phyloP scores from a whole-genome alignment of 345 rosid species.

The Corchorus capsularis region DNA sequence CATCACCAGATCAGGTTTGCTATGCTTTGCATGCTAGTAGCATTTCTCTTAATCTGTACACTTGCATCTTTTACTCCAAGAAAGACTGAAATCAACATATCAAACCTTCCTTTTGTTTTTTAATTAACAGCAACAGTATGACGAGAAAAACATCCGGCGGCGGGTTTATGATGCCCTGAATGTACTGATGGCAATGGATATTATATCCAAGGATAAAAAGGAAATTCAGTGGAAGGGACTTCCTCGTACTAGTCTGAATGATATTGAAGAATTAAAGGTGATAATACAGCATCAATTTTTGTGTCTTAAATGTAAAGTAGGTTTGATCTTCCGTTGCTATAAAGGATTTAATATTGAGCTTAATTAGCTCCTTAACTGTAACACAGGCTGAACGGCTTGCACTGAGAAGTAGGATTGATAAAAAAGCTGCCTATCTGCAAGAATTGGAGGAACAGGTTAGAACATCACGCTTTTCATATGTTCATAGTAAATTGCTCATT shows the following conservation, averaged over 20 bases:
- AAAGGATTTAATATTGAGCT: conserved; percentile 25
- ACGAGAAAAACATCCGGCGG: conserved; percentile 96
- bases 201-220: conserved; percentile 94
- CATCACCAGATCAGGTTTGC: conserved; percentile 91
- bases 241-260: conserved; percentile 89
- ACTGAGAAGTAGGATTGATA: conserved; percentile 77
- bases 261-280: conserved; percentile 96
- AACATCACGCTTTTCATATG: conserved; percentile 14
- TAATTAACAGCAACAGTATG: conserved; percentile 83
- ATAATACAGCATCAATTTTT: conserved; percentile 20
- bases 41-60: background rate
- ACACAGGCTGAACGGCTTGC: conserved; percentile 71
- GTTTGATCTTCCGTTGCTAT: conserved; percentile 11
- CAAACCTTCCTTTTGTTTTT: conserved; percentile 12
- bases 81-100: conserved; percentile 3
- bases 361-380: conserved; percentile 22
- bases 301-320: conserved; percentile 13
- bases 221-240: conserved; percentile 99
- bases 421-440: conserved; percentile 82
- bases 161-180: conserved; percentile 99
- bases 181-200: conserved; percentile 99
- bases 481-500: conserved; percentile 15
- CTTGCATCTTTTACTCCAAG: conserved; percentile 13
- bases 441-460: conserved; percentile 97
- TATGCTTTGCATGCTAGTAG: conserved; percentile 9